These are phyloP conservation scores for Hypoxylon rubiginosum DNA, from an alignment of 2,329 filamentous ascomycete species.

Conservation along the genomic window DNA sequence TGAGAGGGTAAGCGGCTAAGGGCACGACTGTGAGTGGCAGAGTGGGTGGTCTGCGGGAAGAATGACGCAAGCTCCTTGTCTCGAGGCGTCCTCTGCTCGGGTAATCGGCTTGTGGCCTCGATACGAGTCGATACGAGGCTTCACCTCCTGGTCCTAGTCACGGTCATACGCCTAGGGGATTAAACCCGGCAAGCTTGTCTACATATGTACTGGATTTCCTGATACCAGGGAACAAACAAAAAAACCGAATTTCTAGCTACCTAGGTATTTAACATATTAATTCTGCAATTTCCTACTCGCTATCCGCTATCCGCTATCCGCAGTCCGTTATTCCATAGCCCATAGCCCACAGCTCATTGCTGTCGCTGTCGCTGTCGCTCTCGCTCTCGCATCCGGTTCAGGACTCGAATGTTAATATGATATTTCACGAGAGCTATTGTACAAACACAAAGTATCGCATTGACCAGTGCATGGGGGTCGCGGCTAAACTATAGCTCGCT, in stretches of 20 bases:
- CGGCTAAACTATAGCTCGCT: conserved; percentile 53
- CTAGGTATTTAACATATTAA: background rate
- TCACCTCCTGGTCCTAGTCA: background rate
- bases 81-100: conserved; percentile 27
- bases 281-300: conserved; percentile 5
- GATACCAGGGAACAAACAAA: conserved; percentile 4
- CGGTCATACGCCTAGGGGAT: background rate
- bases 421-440: no score
- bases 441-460: no score
- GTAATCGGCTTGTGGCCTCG: conserved; percentile 30
- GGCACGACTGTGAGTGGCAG: conserved; percentile 18
- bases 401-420: no score
- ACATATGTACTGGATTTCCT: background rate
- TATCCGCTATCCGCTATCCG: background rate
- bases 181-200: background rate
- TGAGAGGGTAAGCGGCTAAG: conserved; percentile 13
- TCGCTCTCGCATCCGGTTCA: no score
- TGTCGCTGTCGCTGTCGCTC: background rate
- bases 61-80: conserved; percentile 39
- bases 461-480: no score
- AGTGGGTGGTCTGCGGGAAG: conserved; percentile 21
- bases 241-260: conserved; percentile 13
- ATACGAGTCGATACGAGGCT: background rate
- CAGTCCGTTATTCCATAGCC: conserved; percentile 15
- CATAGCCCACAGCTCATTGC: conserved; percentile 5